Percentiles rank a stretch among this genome's conserved stretches.
Evolutionary conservation across 1,284 basidiomycete genomes (phyloP).

Genomic region (Cystobasidium sp.): DNA sequence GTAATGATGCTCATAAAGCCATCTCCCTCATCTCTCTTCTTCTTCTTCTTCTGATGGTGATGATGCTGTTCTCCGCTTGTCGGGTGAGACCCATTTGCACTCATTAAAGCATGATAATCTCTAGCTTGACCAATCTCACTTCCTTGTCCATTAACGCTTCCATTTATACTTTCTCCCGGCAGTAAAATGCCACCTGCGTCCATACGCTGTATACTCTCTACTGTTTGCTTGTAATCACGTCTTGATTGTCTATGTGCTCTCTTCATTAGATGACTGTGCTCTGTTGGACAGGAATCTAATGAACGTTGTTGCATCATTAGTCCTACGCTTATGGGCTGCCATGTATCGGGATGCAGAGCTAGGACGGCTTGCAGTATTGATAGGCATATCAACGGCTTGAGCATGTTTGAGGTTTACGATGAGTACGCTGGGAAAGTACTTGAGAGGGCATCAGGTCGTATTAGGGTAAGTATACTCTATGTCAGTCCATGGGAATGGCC

Average conservation of each 20-base stretch:
- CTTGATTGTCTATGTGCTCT: slow-evolving; percentile 12
- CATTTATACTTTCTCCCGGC: background rate
- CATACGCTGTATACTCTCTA: background rate
- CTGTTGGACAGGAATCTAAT: background rate
- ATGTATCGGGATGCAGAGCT: slow-evolving; percentile 1
- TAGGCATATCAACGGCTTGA: slow-evolving; percentile 1
- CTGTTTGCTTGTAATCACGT: slow-evolving; percentile 27
- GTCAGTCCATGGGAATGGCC: no score
- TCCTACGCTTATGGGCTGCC: slow-evolving; percentile 29
- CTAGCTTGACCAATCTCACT: background rate
- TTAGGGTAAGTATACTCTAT: no score
- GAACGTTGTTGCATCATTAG: slow-evolving; percentile 26
- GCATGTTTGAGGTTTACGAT: background rate
- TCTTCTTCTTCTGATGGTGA: background rate
- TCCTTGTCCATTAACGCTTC: background rate
- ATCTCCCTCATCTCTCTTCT: slow-evolving; percentile 4
- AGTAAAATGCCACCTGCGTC: background rate
- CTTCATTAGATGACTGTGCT: slow-evolving; percentile 9
- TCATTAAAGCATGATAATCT: background rate
- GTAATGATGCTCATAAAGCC: slow-evolving; percentile 25
- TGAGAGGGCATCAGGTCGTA: background rate
- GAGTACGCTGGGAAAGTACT: background rate
- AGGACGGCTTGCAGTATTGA: background rate
- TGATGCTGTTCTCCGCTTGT: background rate
- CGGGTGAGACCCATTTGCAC: background rate